phyloP scores from a whole-genome alignment of 225 moss, liverwort and hornwort genomes.

The Bryoerythrophyllum caledonicum region DNA sequence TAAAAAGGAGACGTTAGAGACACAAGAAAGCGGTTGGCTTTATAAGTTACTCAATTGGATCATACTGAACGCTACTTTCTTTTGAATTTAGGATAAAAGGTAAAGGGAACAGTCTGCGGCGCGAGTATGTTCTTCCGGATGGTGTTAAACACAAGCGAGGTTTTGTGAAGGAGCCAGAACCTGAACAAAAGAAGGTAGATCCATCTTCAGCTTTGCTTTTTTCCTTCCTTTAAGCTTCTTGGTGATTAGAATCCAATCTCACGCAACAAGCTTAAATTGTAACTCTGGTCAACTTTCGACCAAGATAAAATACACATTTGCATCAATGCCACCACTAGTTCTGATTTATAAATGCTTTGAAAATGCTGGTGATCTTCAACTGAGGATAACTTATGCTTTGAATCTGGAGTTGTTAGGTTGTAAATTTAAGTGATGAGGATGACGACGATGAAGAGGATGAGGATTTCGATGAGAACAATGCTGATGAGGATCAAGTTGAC shows the following conservation, averaged over 20 bases:
- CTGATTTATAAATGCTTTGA: too few relatives aligned
- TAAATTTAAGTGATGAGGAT: slow-evolving; percentile 51
- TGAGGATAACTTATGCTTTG: neutral
- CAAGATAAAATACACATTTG: too few relatives aligned
- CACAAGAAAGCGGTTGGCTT: too few relatives aligned
- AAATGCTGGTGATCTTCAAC: neutral
- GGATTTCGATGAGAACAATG: slow-evolving; percentile 41
- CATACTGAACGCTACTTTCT: neutral
- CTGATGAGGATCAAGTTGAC: slow-evolving; percentile 34
- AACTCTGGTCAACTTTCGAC: too few relatives aligned
- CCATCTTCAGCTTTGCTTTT: neutral
- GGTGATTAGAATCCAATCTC: neutral
- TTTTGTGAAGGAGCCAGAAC: slow-evolving; percentile 69
- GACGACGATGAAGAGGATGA: slow-evolving; percentile 54
- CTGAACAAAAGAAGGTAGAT: slow-evolving; percentile 43
- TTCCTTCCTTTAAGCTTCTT: too few relatives aligned
- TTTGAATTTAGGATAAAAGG: slow-evolving; percentile 65
- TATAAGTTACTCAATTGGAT: too few relatives aligned
- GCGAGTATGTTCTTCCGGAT: slow-evolving; percentile 91
- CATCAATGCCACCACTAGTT: too few relatives aligned
- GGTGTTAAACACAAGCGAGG: slow-evolving; percentile 96
- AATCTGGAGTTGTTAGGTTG: slow-evolving; percentile 40
- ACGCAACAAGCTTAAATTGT: neutral
- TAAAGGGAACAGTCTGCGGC: slow-evolving; percentile 55
- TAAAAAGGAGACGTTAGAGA: too few relatives aligned